Evolutionary conservation across 2,329 filamentous ascomycete genomes (phyloP).

Genomic region (Lomentospora prolificans): DNA sequence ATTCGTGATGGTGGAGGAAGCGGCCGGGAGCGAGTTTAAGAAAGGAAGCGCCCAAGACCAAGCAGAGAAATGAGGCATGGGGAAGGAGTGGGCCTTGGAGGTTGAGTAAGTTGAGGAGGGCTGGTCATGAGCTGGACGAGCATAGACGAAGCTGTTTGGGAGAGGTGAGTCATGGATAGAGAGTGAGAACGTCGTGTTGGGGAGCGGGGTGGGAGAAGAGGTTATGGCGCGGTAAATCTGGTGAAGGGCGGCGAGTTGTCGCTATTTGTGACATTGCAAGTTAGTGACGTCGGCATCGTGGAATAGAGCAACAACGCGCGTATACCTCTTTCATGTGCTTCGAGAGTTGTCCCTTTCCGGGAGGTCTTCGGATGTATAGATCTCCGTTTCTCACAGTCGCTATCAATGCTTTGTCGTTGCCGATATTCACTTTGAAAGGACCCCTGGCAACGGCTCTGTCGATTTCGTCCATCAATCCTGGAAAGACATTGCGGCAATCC

Average conservation of each 20-base stretch:
- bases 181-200: constrained; percentile 42
- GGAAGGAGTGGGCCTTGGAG: constrained; percentile 28
- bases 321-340: constrained; percentile 30
- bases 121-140: constrained; percentile 30
- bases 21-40: constrained; percentile 33
- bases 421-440: constrained; percentile 31
- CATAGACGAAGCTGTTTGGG: constrained; percentile 34
- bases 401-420: constrained; percentile 17
- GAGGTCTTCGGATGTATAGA: constrained; percentile 34
- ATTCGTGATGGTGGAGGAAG: constrained; percentile 23
- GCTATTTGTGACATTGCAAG: constrained; percentile 17
- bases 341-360: constrained; percentile 29
- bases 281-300: constrained; percentile 14
- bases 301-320: neutral
- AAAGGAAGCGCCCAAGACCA: constrained; percentile 44
- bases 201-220: constrained; percentile 35
- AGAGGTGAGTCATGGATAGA: constrained; percentile 39
- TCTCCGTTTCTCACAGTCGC: constrained; percentile 13
- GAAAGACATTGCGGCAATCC: constrained; percentile 24
- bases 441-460: constrained; percentile 33
- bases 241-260: constrained; percentile 41
- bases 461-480: constrained; percentile 35
- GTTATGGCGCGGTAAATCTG: constrained; percentile 42
- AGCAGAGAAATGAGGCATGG: constrained; percentile 47
- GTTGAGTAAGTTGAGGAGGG: neutral